Base-by-base conservation (phyloP, 192 early-diverging fungal species). In the Bifiguratus adelaidae region DNA sequence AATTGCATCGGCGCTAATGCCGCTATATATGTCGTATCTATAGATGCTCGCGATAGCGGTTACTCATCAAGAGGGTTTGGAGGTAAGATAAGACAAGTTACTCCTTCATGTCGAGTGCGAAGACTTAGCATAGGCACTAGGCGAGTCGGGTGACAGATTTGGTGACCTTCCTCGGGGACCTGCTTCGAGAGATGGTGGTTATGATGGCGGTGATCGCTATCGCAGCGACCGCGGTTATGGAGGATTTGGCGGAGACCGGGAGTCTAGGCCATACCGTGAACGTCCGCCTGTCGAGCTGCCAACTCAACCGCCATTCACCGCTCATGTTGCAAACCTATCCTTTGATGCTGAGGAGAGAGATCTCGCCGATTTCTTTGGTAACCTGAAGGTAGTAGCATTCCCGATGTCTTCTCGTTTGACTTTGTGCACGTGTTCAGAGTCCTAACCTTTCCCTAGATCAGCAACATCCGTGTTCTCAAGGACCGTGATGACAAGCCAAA, bases 301-400 rank as follows among this genome's bases (percentile, higher is more conserved):
- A 20, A 85, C 83, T 25, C 53, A 71, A 24, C 85, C 91, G 15
- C 95, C 95, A 34, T 99, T 71, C 77, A 94, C 83, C 8, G 83
- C 86, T 16, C 88, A 81, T 63, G 65, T 99, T 41, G 92, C 88
- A 41, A 97, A 97, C 77, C 65, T 99, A 41, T 74, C 89, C 11
- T 95, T 81, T 61, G 85, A 91, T 30, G 76, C 70, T 12, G 74
- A 74, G 35, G 95, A 99, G 44, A 45, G 61, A 4, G 80, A 81
- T 61, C 55, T 99, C 21, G 71, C 75, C 50, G 60, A 63, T 30
- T 76, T 92, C 43, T 95, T 99, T 60, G 53, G 47, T 30, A 71
- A 76, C 18, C 65, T 86, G 37, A 67, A 70, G 67, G 88, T 91
- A 62, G 16, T 12, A 13, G 3, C 11, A 4, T 30, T 23, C 21